Evolutionary conservation across 768 basidiomycete genomes (phyloP), one percentile per base, ranked within the genome.

Genomic region (Symmetrospora coprosmae): DNA sequence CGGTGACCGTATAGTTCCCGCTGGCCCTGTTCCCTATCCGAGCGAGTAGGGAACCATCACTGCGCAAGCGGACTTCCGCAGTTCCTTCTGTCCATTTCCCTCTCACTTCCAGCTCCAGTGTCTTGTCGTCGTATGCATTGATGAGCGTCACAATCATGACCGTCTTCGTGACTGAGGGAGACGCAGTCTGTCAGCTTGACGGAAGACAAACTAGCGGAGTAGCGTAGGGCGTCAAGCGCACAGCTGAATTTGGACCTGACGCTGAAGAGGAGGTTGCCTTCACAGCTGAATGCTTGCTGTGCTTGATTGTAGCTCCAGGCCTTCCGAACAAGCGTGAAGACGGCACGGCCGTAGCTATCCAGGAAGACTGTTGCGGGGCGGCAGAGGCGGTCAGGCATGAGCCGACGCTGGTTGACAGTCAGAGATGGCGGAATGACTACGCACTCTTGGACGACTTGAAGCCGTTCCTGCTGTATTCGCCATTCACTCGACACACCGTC

Each of bases 111-210:
- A 50, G 3, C 11, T 50, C 13, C 13, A 50, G 31, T 11, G 27
- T 21, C 6, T 25, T 30, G 17, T 31, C 33, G 21, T 50, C 49
- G 28, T 35, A 50, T 21, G 38, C 11, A 31, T 50, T 50, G 5
- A 50, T 35, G 19, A 50, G 38, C 9, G 28, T 33, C 9, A 35
- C 49, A 9, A n/a, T 34, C 49, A 50, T 50, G 16, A 3, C 9
- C 31, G 33, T 50, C 19, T 50, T 50, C 14, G 49, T 50, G 30
- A 50, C 49, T 50, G n/a, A n/a, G n/a, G n/a, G n/a, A n/a, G n/a
- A n/a, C n/a, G n/a, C n/a, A n/a, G n/a, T n/a, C 21, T 8, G 38
- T 13, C 14, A 21, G 49, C 21, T 50, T 35, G 23, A 19, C 8
- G 28, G 5, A 28, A 49, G 14, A 19, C 8, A 11, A 7, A 23